Evolutionary conservation across 2,329 filamentous ascomycete genomes (phyloP).

Genomic region (Sporothrix luriei): DNA sequence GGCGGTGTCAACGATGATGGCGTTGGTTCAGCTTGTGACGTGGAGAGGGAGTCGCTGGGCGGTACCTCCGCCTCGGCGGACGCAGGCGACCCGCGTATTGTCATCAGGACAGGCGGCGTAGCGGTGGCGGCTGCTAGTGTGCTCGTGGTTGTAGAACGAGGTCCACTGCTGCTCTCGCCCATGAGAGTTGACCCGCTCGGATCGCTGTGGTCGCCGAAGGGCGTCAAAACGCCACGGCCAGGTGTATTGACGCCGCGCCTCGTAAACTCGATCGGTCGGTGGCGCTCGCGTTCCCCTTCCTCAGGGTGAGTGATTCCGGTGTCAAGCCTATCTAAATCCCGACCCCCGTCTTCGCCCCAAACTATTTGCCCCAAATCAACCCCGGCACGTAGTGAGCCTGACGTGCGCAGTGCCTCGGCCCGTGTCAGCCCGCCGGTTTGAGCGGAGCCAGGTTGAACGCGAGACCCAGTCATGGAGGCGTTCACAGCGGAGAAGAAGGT

Average conservation of each 20-base stretch:
- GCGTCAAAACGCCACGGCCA: neutral
- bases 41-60: neutral
- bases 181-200: neutral
- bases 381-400: neutral
- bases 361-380: neutral
- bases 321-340: neutral
- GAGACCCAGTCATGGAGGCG: conserved; percentile 25
- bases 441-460: conserved; percentile 26
- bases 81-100: neutral
- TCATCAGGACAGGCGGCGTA: neutral
- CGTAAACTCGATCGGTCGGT: neutral
- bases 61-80: neutral
- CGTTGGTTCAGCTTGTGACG: neutral
- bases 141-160: neutral
- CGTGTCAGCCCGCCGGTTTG: conserved; percentile 12
- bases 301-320: neutral
- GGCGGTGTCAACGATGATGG: neutral
- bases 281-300: neutral
- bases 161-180: neutral
- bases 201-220: neutral
- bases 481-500: conserved; percentile 18
- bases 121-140: neutral
- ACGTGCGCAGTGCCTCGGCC: neutral
- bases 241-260: neutral
- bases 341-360: neutral